Conservation (phyloP, 148 eudicot species). For the Silene uniflora region DNA sequence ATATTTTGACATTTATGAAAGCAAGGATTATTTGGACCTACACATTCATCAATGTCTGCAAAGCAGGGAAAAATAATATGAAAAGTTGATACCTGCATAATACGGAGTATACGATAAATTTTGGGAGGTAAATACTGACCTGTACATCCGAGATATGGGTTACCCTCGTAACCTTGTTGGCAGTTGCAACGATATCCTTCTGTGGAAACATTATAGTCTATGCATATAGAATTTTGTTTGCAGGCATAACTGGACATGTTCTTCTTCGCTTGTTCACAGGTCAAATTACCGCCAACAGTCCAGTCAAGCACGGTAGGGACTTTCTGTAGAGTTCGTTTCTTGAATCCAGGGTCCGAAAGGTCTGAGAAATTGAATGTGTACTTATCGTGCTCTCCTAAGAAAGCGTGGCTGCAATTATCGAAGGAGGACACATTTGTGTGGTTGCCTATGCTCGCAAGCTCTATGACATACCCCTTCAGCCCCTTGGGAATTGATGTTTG, state of each 20-base stretch:
- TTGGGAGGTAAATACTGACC: neutral
- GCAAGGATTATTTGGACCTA: neutral
- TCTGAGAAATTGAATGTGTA: constrained; percentile 38
- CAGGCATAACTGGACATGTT: constrained; percentile 15
- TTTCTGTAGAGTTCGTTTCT: neutral
- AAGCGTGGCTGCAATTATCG: constrained; percentile 47
- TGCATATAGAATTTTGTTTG: constrained; percentile 21
- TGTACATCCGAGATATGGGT: constrained; percentile 24
- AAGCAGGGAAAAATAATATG: neutral
- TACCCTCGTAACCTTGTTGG: constrained; percentile 17
- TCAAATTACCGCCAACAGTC: constrained; percentile 27
- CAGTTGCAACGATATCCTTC: constrained; percentile 33
- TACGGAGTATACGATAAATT: neutral
- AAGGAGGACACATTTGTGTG: constrained; percentile 33
- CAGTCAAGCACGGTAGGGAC: constrained; percentile 33
- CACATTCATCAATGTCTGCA: constrained; percentile 25
- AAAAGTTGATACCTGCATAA: neutral
- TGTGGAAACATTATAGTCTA: constrained; percentile 13
- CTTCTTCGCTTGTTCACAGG: constrained; percentile 19
- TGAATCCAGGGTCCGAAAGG: constrained; percentile 29
- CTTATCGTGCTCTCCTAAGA: constrained; percentile 35
- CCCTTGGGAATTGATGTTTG: constrained; percentile 47
- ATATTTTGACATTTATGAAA: constrained; percentile 9
- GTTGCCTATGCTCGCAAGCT: constrained; percentile 1
- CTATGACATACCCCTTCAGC: neutral